Conservation (phyloP, 2,329 filamentous ascomycete genomes). For the Colletotrichum sp. region DNA sequence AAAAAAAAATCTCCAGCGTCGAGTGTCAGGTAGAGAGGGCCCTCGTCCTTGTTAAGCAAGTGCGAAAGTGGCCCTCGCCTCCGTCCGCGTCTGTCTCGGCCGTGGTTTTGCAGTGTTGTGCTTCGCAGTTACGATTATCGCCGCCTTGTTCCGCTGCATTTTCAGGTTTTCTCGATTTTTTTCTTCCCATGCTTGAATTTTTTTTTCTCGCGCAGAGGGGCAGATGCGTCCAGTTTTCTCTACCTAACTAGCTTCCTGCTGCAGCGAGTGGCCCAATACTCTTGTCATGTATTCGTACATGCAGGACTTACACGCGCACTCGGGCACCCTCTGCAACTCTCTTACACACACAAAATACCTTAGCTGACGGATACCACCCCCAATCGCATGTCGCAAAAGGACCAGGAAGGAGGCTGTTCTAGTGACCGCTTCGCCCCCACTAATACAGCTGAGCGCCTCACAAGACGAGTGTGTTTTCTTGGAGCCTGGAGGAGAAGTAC, state of each 20-base stretch:
- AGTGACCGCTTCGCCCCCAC: constrained; percentile 19
- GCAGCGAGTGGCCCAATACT: background rate
- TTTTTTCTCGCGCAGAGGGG: background rate
- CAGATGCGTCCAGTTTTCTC: background rate
- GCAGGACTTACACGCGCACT: background rate
- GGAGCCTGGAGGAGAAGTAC: background rate
- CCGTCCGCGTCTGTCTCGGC: constrained; percentile 8
- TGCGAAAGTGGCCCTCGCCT: background rate
- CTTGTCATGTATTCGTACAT: background rate
- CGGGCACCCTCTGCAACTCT: background rate
- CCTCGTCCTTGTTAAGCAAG: background rate
- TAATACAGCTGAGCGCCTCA: background rate
- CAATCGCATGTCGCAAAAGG: background rate
- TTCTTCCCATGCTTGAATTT: background rate
- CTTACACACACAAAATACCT: background rate
- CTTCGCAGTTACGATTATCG: constrained; percentile 18
- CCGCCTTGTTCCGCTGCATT: background rate
- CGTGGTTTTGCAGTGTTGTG: background rate
- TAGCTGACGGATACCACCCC: constrained; percentile 2
- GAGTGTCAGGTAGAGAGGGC: background rate
- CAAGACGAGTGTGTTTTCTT: background rate
- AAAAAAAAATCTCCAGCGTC: background rate
- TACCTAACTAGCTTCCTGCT: background rate
- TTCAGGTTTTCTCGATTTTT: background rate
- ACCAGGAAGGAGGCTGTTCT: constrained; percentile 6